phyloP scores from a whole-genome alignment of 2,329 filamentous ascomycete species.

The Bertia moriformis region DNA sequence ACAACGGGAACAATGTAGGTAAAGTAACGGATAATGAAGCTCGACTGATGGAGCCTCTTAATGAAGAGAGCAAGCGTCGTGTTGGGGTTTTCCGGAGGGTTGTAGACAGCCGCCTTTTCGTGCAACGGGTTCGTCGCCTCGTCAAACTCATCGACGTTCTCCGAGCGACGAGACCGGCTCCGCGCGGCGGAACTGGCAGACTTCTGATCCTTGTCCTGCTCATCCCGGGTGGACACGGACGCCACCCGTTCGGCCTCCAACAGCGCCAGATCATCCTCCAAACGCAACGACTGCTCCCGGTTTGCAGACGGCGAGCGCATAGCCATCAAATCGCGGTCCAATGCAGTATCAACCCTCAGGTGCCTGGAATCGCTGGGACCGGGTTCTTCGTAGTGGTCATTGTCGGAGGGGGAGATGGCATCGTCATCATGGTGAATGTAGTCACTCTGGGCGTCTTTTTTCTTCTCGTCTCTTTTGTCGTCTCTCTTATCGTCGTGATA shows the following conservation, averaged over 20 bases:
- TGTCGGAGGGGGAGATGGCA: background rate
- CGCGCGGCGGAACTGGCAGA: slow-evolving; percentile 15
- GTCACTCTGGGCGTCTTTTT: no score
- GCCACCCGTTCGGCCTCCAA: slow-evolving; percentile 44
- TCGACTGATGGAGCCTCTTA: slow-evolving; percentile 45
- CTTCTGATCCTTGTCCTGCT: slow-evolving; percentile 13
- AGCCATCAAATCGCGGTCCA: background rate
- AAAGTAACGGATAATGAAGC: slow-evolving; percentile 44
- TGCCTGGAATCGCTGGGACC: background rate
- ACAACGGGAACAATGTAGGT: slow-evolving; percentile 47
- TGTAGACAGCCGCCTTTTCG: slow-evolving; percentile 44
- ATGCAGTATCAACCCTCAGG: background rate
- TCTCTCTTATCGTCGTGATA: slow-evolving; percentile 7
- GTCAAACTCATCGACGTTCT: slow-evolving; percentile 49
- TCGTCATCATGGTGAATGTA: background rate
- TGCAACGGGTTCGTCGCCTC: slow-evolving; percentile 52
- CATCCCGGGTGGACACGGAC: slow-evolving; percentile 20
- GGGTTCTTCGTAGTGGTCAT: background rate
- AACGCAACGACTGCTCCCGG: slow-evolving; percentile 37
- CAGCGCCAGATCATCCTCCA: slow-evolving; percentile 46
- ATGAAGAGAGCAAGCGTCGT: slow-evolving; percentile 41
- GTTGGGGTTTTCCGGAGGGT: slow-evolving; percentile 41
- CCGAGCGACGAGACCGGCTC: slow-evolving; percentile 30
- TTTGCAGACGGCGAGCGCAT: slow-evolving; percentile 31
- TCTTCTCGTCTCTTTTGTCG: no score